phyloP scores from a whole-genome alignment of 2,329 filamentous ascomycete genomes.

The Aspergillus sp. region DNA sequence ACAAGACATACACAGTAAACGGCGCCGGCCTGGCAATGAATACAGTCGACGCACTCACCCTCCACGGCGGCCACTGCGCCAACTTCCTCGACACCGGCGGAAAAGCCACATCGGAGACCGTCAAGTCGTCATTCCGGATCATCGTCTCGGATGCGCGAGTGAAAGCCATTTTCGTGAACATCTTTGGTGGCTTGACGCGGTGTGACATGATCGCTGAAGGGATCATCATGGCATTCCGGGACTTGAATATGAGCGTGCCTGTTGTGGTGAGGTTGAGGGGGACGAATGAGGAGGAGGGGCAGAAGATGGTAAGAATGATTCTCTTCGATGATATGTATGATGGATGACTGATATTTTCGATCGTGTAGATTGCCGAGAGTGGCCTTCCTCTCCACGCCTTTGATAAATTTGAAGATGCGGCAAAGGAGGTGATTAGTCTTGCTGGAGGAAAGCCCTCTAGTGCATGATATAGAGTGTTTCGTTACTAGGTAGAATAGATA shows the following conservation, averaged over 20 bases:
- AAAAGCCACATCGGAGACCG: constrained; percentile 79
- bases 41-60: constrained; percentile 74
- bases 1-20: constrained; percentile 59
- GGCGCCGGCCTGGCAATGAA: constrained; percentile 90
- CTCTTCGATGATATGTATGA: not conserved
- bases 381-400: constrained; percentile 68
- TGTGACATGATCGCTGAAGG: constrained; percentile 81
- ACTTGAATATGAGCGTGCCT: constrained; percentile 65
- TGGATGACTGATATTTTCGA: constrained; percentile 11
- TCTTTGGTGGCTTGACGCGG: constrained; percentile 68
- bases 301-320: constrained; percentile 54
- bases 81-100: constrained; percentile 92
- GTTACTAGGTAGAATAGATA: not conserved
- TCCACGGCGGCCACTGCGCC: constrained; percentile 66
- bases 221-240: constrained; percentile 69
- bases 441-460: constrained; percentile 27
- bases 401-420: constrained; percentile 73
- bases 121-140: constrained; percentile 72
- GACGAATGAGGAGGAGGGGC: constrained; percentile 70
- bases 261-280: constrained; percentile 76
- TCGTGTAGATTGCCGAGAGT: constrained; percentile 60
- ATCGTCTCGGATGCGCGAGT: constrained; percentile 71
- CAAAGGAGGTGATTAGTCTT: constrained; percentile 63
- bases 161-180: constrained; percentile 70
- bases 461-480: not conserved